Percentiles rank a stretch among this genome's conserved stretches.
Evolutionary conservation across 306 rosid genomes (phyloP).

Genomic region (Coriaria nepalensis): DNA sequence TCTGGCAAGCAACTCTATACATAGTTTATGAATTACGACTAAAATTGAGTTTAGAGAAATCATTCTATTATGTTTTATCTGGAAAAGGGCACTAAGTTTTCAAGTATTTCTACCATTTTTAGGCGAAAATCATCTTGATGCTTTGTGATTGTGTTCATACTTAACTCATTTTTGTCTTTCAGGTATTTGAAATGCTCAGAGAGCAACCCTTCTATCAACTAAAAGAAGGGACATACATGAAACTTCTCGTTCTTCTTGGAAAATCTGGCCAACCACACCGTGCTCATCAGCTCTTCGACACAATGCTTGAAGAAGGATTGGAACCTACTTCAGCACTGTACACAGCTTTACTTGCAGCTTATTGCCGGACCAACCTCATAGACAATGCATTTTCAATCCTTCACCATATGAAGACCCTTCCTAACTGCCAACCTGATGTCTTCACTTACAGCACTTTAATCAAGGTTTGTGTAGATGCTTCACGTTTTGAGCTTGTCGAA

Average conservation of each 20-base stretch:
- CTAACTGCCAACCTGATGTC: conserved; percentile 85
- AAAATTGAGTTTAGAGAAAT: no score
- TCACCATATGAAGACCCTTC: conserved; percentile 71
- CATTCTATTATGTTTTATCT: no score
- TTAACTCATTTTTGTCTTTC: conserved; percentile 10
- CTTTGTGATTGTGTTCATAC: conserved; percentile 1
- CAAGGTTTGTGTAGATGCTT: conserved; percentile 65
- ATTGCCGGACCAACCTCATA: conserved; percentile 64
- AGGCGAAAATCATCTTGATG: neutral
- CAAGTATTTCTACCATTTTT: no score
- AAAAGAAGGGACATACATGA: conserved; percentile 94
- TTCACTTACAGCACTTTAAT: conserved; percentile 75
- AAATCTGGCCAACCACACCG: conserved; percentile 61
- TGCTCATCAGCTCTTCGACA: conserved; percentile 53
- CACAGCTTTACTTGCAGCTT: conserved; percentile 76
- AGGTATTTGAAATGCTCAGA: conserved; percentile 89
- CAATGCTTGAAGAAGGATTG: conserved; percentile 69
- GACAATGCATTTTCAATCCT: conserved; percentile 53
- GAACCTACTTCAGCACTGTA: conserved; percentile 66
- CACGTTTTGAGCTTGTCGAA: conserved; percentile 60
- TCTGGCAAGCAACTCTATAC: no score
- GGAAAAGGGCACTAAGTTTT: no score
- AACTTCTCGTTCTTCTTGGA: conserved; percentile 80
- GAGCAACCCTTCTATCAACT: conserved; percentile 83
- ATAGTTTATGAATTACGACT: no score